Conservation (phyloP, 2,329 filamentous ascomycete species). For the Penicillium sclerotigenum region DNA sequence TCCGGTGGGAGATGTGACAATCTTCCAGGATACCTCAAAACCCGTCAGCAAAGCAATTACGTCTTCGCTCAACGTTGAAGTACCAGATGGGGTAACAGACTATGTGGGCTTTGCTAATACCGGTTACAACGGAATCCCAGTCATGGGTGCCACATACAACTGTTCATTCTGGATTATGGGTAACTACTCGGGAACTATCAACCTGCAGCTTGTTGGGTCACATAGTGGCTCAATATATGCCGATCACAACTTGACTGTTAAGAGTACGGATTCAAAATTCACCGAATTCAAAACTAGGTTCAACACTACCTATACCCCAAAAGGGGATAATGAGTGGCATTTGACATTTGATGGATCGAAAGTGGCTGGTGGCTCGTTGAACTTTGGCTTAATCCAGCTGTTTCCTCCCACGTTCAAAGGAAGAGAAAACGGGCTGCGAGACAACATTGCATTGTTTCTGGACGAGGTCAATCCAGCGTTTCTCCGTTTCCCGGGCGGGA, state of each 20-base stretch:
- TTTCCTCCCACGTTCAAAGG: slow-evolving; percentile 29
- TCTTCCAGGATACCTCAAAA: slow-evolving; percentile 24
- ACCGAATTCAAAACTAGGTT: slow-evolving; percentile 23
- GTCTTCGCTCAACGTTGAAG: slow-evolving; percentile 27
- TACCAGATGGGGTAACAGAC: slow-evolving; percentile 19
- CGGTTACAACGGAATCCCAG: slow-evolving; percentile 36
- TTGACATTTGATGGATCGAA: slow-evolving; percentile 26
- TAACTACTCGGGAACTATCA: slow-evolving; percentile 26
- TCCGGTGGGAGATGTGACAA: slow-evolving; percentile 25
- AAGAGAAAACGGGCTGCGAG: slow-evolving; percentile 53
- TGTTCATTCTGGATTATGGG: slow-evolving; percentile 35
- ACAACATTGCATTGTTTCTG: slow-evolving; percentile 55
- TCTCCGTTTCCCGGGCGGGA: slow-evolving; percentile 64
- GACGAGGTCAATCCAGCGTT: slow-evolving; percentile 55
- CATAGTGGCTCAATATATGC: slow-evolving; percentile 25
- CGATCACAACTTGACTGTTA: slow-evolving; percentile 26
- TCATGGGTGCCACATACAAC: slow-evolving; percentile 27
- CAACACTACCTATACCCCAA: slow-evolving; percentile 18
- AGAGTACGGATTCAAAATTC: slow-evolving; percentile 20
- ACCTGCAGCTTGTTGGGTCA: slow-evolving; percentile 27
- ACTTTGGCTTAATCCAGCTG: slow-evolving; percentile 27
- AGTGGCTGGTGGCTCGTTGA: slow-evolving; percentile 20
- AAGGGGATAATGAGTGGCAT: slow-evolving; percentile 31
- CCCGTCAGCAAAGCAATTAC: slow-evolving; percentile 30
- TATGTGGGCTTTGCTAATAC: slow-evolving; percentile 46